Conservation (phyloP, 352 stramenopile genomes). For the Phytophthora uliginosa region DNA sequence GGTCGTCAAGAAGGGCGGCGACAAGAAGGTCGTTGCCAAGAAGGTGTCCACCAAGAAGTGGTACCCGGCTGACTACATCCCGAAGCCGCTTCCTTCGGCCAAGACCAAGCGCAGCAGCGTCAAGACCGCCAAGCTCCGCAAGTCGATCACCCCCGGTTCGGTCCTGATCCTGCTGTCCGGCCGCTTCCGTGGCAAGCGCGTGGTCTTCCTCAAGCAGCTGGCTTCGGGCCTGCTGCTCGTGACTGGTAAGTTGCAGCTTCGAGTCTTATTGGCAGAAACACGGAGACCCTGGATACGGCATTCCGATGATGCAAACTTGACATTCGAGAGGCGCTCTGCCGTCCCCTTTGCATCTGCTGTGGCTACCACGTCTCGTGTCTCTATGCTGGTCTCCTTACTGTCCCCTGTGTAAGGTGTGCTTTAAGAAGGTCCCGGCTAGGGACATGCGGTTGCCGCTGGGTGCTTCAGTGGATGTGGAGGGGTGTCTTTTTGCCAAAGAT, state of each 20-base stretch:
- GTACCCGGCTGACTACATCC: conserved; percentile 80
- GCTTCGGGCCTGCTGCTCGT: conserved; percentile 98
- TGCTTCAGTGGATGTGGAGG: conserved; percentile 5
- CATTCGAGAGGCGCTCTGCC: conserved; percentile 56
- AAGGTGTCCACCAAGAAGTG: conserved; percentile 75
- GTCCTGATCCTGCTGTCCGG: conserved; percentile 98
- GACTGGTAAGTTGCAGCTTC: conserved; percentile 73
- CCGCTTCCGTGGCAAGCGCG: conserved; percentile 98
- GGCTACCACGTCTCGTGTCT: conserved; percentile 2
- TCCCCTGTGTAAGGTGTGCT: neutral
- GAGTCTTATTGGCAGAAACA: neutral
- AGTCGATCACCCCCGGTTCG: conserved; percentile 97
- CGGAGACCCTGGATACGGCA: neutral
- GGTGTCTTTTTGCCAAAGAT: conserved; percentile 61
- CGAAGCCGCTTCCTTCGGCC: conserved; percentile 66
- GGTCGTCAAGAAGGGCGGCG: conserved; percentile 64
- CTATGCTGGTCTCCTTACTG: neutral
- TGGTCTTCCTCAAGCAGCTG: conserved; percentile 98
- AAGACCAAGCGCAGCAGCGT: conserved; percentile 79
- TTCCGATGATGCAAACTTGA: conserved; percentile 85
- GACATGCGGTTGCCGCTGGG: conserved; percentile 3
- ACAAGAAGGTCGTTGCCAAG: conserved; percentile 72
- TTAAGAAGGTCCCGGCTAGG: neutral
- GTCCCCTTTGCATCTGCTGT: conserved; percentile 11
- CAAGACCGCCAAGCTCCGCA: conserved; percentile 95